These are phyloP conservation scores for Oryza glaberrima DNA, from an alignment of 176 grass and related monocot species.

Conservation along the genomic window DNA sequence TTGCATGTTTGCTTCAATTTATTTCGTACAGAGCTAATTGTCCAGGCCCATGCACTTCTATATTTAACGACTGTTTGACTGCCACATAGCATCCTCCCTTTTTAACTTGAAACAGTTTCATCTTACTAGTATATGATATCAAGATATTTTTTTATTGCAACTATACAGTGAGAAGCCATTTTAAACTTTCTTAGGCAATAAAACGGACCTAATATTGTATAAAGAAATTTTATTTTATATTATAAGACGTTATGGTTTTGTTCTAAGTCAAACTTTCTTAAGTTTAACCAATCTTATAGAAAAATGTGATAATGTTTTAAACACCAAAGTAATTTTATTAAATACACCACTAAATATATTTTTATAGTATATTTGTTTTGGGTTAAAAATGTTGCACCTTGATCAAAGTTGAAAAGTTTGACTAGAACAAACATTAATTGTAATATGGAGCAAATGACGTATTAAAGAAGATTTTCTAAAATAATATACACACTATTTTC, in stretches of 20 bases:
- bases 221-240: too few relatives aligned
- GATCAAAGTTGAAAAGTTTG: too few relatives aligned
- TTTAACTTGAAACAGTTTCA: not conserved
- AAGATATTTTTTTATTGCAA: not conserved
- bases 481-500: not conserved
- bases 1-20: not conserved
- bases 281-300: too few relatives aligned
- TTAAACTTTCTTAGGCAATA: not conserved
- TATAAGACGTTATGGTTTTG: too few relatives aligned
- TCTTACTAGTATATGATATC: not conserved
- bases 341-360: too few relatives aligned
- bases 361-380: too few relatives aligned
- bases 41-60: not conserved
- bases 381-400: too few relatives aligned
- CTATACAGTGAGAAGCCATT: not conserved
- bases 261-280: too few relatives aligned
- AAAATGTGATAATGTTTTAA: too few relatives aligned
- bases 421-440: too few relatives aligned
- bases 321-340: too few relatives aligned
- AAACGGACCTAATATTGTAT: not conserved
- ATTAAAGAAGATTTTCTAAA: not conserved
- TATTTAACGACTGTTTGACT: not conserved
- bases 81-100: not conserved
- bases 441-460: too few relatives aligned
- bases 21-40: not conserved